Evolutionary conservation across 768 basidiomycete genomes (phyloP), one percentile per base, ranked within the genome.

Genomic region (Tricholoma saponaceum): DNA sequence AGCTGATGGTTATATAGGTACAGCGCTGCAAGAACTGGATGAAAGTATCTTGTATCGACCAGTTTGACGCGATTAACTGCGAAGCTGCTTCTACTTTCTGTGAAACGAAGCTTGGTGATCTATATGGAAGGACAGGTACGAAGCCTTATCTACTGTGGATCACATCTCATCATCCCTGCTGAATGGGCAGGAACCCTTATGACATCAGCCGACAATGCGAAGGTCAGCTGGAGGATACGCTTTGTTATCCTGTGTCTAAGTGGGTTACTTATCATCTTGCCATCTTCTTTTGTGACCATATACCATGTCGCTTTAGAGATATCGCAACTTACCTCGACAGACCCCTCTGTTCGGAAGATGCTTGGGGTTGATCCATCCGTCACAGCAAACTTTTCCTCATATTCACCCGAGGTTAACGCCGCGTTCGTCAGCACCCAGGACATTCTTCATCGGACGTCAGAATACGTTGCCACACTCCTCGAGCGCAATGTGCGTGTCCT

Each of bases 121-220:
- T 89, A 14, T 78, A 73, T 41, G 69, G 76, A 74, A 67, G 74
- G 67, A 67, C 33, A n/a, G 52, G 52, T 39, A 53, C 3, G 18
- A 23, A 16, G 16, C 2, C 26, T 22, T 14, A 25, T 76, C 62
- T 66, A 74, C 79, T 52, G 18, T 26, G 23, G 32, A 13, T 16
- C 44, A 32, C 51, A 8, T 1, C 33, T 37, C 46, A 49, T 46
- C 18, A 23, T 53, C 55, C 10, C 57, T 13, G 16, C 12, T 12
- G 37, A n/a, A 51, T 55, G 75, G 76, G 73, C 16, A 68, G 72
- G 66, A 83, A 84, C 64, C 82, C 81, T 3, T 89, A 91, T 64
- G 87, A 91, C 63, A 79, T 91, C 41, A 84, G 79, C 63, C 77
- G 79, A 62, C 69, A 72, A 39, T 89, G 86, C 58, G 76, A 79